Base-by-base conservation (phyloP, 495 filamentous ascomycete species). In the Aspergillus cristatus region DNA sequence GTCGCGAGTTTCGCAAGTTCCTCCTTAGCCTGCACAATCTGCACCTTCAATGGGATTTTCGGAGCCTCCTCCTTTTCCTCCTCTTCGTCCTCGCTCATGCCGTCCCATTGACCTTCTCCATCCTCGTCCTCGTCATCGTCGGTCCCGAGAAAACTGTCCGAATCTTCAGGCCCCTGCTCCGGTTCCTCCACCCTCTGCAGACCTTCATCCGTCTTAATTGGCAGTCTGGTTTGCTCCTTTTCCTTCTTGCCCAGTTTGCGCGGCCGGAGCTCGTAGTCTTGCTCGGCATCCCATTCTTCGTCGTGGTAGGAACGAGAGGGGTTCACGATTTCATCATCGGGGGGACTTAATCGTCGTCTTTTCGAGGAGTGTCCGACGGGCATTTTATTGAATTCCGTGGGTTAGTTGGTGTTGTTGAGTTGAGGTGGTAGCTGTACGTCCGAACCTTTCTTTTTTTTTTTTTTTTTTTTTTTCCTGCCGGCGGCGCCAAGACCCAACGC, bases 21-120 rank as follows among this genome's bases (percentile, higher is more conserved):
- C 53, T 97, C 91, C 62, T 97, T 94, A 14, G 87, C 88, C 42
- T 84, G 76, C 10, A 84, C 35, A 14, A 97, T 81, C 50, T 94
- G 85, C 49, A 89, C 71, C 38, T 78, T 78, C 43, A 79, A 63
- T 2, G 86, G 75, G 18, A 86, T 67, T 50, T 73, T 74, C 31
- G 80, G 76, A 41, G 67, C 64, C 41, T 76, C 62, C 34, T 74
- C 72, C 22, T 62, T 60, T 14, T 40, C 57, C 30, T 75, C 68
- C 54, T 76, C 77, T 11, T 68, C 66, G 16, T 69, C 68, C 34
- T 79, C 74, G 22, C 70, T 70, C 20, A 68, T 66, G 13, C 61
- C 51, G 7, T 51, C 43, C n/a, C 34, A 45, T 29, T 56, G 57
- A 13, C 61, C 51, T 10, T 51, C 43, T 14, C 34, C 46, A 32